Percentiles rank a stretch among this genome's conserved stretches.
Evolutionary conservation across 2,329 filamentous ascomycete genomes (phyloP).

Genomic region (Chaetomiaceae sp.): DNA sequence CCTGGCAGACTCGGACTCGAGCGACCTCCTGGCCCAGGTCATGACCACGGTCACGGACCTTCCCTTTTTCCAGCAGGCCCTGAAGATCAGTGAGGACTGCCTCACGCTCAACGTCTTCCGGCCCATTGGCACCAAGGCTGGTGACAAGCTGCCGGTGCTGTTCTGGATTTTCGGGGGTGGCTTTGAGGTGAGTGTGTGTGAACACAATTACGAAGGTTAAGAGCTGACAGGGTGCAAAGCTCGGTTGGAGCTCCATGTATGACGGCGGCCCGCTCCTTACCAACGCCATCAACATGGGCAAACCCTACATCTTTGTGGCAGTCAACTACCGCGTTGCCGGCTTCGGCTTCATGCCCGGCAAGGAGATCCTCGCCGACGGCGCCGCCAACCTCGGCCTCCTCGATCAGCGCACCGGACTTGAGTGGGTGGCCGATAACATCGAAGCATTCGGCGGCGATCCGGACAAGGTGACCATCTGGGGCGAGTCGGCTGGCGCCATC

Average conservation of each 20-base stretch:
- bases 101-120: conserved; percentile 57
- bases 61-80: conserved; percentile 53
- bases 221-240: conserved; percentile 22
- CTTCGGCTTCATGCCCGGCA: conserved; percentile 69
- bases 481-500: conserved; percentile 67
- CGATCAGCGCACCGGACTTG: conserved; percentile 66
- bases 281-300: conserved; percentile 43
- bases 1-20: conserved; percentile 48
- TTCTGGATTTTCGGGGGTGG: conserved; percentile 70
- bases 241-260: conserved; percentile 49
- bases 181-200: conserved; percentile 41
- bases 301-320: conserved; percentile 69
- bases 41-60: conserved; percentile 49
- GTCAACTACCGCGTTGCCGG: conserved; percentile 74
- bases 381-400: conserved; percentile 66
- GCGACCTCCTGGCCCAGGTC: conserved; percentile 39
- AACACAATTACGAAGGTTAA: too few species aligned
- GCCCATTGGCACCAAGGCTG: conserved; percentile 50
- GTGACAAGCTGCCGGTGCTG: conserved; percentile 59
- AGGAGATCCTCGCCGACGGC: conserved; percentile 63
- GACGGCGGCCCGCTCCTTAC: conserved; percentile 46
- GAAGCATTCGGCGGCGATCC: conserved; percentile 74
- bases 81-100: conserved; percentile 59
- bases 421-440: conserved; percentile 78
- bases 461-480: conserved; percentile 74